Base-by-base conservation (phyloP, 2,329 filamentous ascomycete species). In the Niveomyces coronatus region DNA sequence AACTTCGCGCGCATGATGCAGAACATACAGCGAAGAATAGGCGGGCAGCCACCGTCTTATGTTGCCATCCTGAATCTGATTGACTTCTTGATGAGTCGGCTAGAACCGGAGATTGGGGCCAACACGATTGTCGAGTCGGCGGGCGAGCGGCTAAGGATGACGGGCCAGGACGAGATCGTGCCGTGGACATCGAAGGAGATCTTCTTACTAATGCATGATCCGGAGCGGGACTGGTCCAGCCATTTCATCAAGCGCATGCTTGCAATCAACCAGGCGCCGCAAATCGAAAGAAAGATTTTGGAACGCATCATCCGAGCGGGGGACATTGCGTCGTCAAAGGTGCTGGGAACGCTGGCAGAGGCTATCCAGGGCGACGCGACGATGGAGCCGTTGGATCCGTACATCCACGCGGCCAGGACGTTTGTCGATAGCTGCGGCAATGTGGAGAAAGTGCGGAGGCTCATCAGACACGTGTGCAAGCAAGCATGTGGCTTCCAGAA, bases 161-260 rank as follows among this genome's bases (percentile, higher is more conserved):
- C 52, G 10, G 50, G 59, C 44, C 18, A 44, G 5, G 47, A 55
- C 4, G n/a, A n/a, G n/a, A n/a, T n/a, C n/a, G 63, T 72, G 31
- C 62, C 61, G 1, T 67, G 72, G 52, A 68, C 65, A 3, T 47
- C 52, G 1, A 44, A 50, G 0, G 74, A 79, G 49, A 57, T 68
- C 10, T 55, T 63, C 19, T 47, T 68, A 3, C 45, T 78, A 3
- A 59, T 66, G 40, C 54, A 55, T 24, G 60, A 67, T 24, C 53
- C 45, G 48, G 55, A 54, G 24, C 42, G 45, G 2, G 49, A 50
- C 3, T 35, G 46, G 3, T 39, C 46, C 15, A 75, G 71, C 44
- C 60, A 76, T n/a, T 75, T 82, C 37, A 53, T 81, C 17, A 75
- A 78, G 50, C 85, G 82, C 52, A 63, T 87, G 18, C 63, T 87